Evolutionary conservation across 2,329 filamentous ascomycete species (phyloP), one percentile per base, ranked within the genome.

Genomic region (Pestalotiopsis fici): DNA sequence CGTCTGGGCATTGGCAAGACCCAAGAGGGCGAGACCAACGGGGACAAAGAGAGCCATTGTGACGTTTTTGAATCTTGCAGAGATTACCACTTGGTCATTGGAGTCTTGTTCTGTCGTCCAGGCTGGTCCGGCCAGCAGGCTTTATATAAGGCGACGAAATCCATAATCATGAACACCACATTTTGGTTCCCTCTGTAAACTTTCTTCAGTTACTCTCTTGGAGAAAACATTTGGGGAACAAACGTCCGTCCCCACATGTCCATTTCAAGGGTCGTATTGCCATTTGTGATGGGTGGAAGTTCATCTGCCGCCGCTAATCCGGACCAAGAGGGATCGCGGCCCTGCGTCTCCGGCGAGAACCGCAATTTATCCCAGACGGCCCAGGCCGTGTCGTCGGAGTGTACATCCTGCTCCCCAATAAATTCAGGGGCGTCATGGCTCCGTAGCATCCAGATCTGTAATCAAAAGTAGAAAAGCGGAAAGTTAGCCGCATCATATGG

Each of bases 1-100:
- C 55, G 74, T 78, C 69, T 80, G 79, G 27, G 78, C 78, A 43
- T 70, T 66, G 11, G 75, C 74, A 27, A 80, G 73, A 39, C 77
- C 76, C 21, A 78, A 39, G 54, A 78, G 70, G 65, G 72, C 73
- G 50, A 75, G 69, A 18, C 70, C 66, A 64, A 77, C 61, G 35
- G 71, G 65, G 6, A 76, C 69, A 64, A 64, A 73, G 60, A 70
- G 68, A 60, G 74, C 64, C 75, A 77, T 78, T 59, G 57, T 65
- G 61, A 50, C n/a, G 43, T 6, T 60, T 37, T 35, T 27, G 18
- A 15, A 18, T 18, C 57, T 35, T 31, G 28, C 2, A 21, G 31
- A 31, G 57, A 12, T 60, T 1, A 3, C 28, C 27, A 6, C n/a
- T 35, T 23, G 43, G 43, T 50, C 12, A 21, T 15, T 39, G 43